phyloP scores from a whole-genome alignment of 2,329 filamentous ascomycete species.

The Stemphylium lycopersici region DNA sequence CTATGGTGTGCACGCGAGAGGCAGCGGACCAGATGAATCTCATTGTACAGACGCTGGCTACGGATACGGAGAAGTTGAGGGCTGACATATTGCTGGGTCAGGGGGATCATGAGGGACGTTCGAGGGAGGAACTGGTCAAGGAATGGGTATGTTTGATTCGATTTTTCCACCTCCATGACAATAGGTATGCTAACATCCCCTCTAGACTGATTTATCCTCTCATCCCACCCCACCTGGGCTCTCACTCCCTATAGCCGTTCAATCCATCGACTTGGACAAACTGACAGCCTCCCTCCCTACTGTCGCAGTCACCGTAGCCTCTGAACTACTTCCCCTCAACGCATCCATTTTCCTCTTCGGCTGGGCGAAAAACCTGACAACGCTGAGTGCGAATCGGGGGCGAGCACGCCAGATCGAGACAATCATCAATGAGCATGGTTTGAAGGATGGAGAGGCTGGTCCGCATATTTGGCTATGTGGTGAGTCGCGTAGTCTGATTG shows the following conservation, averaged over 20 bases:
- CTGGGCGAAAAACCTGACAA: conserved; percentile 68
- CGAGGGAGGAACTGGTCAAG: conserved; percentile 21
- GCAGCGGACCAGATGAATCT: conserved; percentile 67
- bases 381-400: conserved; percentile 72
- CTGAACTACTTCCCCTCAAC: conserved; percentile 66
- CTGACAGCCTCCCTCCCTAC: conserved; percentile 50
- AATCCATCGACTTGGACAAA: conserved; percentile 54
- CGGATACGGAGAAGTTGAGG: conserved; percentile 56
- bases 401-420: conserved; percentile 70
- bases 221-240: conserved; percentile 61
- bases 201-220: conserved; percentile 53
- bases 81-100: conserved; percentile 65
- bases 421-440: conserved; percentile 60
- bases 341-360: conserved; percentile 74
- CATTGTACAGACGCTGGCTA: conserved; percentile 49
- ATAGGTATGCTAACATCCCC: not conserved
- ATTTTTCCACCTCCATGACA: too few relatives aligned
- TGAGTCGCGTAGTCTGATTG: conserved; percentile 69
- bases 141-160: conserved; percentile 26
- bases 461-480: conserved; percentile 70
- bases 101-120: conserved; percentile 24
- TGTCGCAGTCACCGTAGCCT: conserved; percentile 52
- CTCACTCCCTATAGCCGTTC: conserved; percentile 65
- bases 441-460: conserved; percentile 60
- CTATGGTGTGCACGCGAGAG: conserved; percentile 69